Conservation (phyloP, 805 yeast species). For the Grigorovia yakushimaensis region DNA sequence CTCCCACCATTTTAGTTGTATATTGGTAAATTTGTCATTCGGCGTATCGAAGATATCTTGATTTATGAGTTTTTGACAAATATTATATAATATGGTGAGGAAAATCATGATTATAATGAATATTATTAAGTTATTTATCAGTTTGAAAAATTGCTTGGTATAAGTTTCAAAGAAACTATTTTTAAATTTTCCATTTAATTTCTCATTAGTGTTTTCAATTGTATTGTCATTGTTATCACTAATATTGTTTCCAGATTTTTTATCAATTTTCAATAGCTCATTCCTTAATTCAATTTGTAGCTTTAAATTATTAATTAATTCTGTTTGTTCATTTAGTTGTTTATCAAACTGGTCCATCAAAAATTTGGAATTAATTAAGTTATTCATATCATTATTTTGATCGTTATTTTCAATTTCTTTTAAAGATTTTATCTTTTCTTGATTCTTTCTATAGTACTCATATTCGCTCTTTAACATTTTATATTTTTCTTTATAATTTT, state of each 20-base stretch:
- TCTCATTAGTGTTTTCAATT: background rate
- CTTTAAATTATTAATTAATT: conserved; percentile 15
- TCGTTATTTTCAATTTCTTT: background rate
- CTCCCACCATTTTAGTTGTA: background rate
- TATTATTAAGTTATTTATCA: background rate
- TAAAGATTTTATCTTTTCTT: conserved; percentile 2
- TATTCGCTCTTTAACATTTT: conserved; percentile 21
- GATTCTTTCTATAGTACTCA: conserved; percentile 19
- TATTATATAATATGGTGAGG: background rate
- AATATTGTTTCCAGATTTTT: background rate
- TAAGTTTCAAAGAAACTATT: background rate
- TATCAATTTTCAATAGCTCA: background rate
- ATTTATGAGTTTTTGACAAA: background rate
- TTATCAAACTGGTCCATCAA: conserved; percentile 22
- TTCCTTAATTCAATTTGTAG: conserved; percentile 8
- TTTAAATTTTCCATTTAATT: background rate
- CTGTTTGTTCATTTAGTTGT: conserved; percentile 22
- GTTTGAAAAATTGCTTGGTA: background rate
- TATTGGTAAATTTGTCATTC: background rate
- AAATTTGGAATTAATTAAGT: conserved; percentile 14
- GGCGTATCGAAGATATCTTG: background rate
- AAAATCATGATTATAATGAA: background rate
- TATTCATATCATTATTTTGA: background rate
- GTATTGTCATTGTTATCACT: background rate
- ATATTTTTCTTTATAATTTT: conserved; percentile 20